phyloP scores from a whole-genome alignment of 305 asterid genomes.

The Withania somnifera region DNA sequence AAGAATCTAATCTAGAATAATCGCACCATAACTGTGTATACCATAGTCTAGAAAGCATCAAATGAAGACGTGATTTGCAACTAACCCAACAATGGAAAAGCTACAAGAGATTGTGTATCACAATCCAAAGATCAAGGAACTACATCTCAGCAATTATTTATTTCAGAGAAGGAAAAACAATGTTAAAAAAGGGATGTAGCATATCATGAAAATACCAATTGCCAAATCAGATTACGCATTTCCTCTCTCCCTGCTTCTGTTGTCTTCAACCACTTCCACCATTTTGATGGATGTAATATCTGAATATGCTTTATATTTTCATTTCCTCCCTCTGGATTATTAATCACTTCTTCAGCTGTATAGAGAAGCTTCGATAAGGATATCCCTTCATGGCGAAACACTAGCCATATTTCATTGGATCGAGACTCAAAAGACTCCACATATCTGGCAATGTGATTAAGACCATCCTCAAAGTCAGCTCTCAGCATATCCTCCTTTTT shows the following conservation, averaged over 20 bases:
- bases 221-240: constrained; percentile 75
- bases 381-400: constrained; percentile 84
- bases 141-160: background rate
- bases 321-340: constrained; percentile 34
- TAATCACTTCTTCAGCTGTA: constrained; percentile 72
- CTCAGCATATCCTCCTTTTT: constrained; percentile 22
- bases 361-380: constrained; percentile 87
- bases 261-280: constrained; percentile 98
- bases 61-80: background rate
- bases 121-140: background rate
- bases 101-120: background rate
- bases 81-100: background rate
- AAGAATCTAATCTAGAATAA: background rate
- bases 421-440: constrained; percentile 91
- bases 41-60: background rate
- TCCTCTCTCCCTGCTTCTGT: constrained; percentile 87
- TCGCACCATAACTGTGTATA: background rate
- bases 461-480: constrained; percentile 58
- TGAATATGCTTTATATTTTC: constrained; percentile 61
- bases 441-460: constrained; percentile 90
- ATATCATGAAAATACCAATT: constrained; percentile 53
- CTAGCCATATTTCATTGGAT: constrained; percentile 95
- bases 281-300: constrained; percentile 86
- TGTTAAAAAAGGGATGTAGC: background rate
- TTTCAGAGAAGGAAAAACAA: background rate